Conservation (phyloP, 2,329 filamentous ascomycete species). For the Aphanoascus verrucosus region DNA sequence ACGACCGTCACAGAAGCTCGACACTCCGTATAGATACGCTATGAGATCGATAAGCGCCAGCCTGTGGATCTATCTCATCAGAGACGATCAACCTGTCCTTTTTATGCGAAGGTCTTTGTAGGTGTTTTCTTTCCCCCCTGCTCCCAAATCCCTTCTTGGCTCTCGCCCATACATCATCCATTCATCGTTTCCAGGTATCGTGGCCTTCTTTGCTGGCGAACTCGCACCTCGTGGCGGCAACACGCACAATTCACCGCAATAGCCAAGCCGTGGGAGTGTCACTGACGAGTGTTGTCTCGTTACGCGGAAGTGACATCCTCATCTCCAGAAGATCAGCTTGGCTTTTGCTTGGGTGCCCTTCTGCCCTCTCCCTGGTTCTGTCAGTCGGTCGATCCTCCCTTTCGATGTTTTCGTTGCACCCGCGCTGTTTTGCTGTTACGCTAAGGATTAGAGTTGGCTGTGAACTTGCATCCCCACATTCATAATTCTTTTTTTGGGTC, state of each 20-base stretch:
- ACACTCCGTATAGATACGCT: neutral
- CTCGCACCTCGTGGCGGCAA: neutral
- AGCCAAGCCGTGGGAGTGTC: constrained; percentile 4
- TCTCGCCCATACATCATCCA: neutral
- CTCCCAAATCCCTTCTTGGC: neutral
- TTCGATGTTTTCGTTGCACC: too few species aligned
- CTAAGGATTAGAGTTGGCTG: constrained; percentile 2
- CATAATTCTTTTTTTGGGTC: constrained; percentile 13
- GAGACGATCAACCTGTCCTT: neutral
- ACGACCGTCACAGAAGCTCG: neutral
- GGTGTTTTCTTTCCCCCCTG: neutral
- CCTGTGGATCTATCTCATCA: neutral
- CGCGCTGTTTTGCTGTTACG: neutral
- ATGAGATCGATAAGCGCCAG: neutral
- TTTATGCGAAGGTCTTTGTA: neutral
- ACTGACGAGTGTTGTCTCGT: neutral
- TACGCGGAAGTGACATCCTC: neutral
- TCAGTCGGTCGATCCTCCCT: neutral
- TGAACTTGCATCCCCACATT: constrained; percentile 9
- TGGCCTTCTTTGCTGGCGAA: neutral
- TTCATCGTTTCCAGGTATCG: neutral
- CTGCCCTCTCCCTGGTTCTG: neutral
- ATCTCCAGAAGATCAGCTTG: neutral
- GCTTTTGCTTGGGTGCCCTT: constrained; percentile 1
- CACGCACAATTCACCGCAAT: neutral